phyloP scores from a whole-genome alignment of 2,329 filamentous ascomycete genomes.

The Monilinia aucupariae region DNA sequence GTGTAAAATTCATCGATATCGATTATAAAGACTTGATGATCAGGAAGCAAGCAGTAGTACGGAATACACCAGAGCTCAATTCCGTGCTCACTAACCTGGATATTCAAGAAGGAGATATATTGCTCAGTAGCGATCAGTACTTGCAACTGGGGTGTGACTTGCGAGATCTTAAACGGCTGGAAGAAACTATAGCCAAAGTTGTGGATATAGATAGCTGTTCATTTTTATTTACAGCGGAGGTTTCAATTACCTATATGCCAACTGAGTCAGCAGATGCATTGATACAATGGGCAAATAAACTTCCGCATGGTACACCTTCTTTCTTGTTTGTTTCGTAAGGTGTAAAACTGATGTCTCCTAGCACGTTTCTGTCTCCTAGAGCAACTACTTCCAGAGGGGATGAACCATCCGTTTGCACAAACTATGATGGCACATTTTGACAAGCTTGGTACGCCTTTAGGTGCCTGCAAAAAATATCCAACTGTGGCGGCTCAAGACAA shows the following conservation, averaged over 20 bases:
- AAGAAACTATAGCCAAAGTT: slow-evolving; percentile 52
- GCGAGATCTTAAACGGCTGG: slow-evolving; percentile 57
- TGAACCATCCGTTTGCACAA: slow-evolving; percentile 73
- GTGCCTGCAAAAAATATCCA: slow-evolving; percentile 66
- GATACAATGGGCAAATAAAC: slow-evolving; percentile 68
- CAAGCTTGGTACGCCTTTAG: slow-evolving; percentile 73
- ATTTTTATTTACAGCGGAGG: slow-evolving; percentile 80
- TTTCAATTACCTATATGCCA: slow-evolving; percentile 88
- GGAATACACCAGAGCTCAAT: slow-evolving; percentile 55
- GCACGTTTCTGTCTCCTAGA: slow-evolving; percentile 83
- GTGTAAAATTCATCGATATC: slow-evolving; percentile 71
- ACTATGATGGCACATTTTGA: slow-evolving; percentile 83
- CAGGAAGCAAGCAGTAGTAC: slow-evolving; percentile 65
- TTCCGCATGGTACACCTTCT: slow-evolving; percentile 55
- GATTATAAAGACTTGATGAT: slow-evolving; percentile 78
- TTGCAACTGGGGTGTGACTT: slow-evolving; percentile 78
- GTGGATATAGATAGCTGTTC: slow-evolving; percentile 53
- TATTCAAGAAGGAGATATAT: slow-evolving; percentile 42
- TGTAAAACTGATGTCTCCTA: slow-evolving; percentile 35
- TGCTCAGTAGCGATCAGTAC: slow-evolving; percentile 65
- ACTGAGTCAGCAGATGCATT: slow-evolving; percentile 65
- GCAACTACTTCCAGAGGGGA: slow-evolving; percentile 75
- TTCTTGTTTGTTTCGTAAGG: background rate
- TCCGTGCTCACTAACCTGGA: slow-evolving; percentile 45
- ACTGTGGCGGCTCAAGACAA: slow-evolving; percentile 57